Evolutionary conservation across 345 rosid genomes (phyloP).

Genomic region (Crucihimalaya himalaica): DNA sequence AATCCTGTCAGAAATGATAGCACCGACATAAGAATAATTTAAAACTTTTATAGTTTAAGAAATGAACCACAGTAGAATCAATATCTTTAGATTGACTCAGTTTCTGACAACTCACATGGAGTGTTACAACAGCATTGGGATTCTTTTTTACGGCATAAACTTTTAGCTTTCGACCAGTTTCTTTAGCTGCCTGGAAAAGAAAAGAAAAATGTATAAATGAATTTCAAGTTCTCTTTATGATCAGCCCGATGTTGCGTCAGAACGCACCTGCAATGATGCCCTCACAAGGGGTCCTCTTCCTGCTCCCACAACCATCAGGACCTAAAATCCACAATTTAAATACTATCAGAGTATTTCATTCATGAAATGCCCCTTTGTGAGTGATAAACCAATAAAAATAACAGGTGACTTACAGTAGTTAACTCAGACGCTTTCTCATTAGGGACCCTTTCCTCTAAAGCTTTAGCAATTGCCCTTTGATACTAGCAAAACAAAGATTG

Average conservation of each 20-base stretch:
- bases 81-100: neutral
- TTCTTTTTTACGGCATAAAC: slow-evolving; percentile 93
- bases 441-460: slow-evolving; percentile 71
- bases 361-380: neutral
- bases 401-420: slow-evolving; percentile 57
- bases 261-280: slow-evolving; percentile 73
- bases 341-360: neutral
- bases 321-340: slow-evolving; percentile 38
- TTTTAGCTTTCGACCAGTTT: slow-evolving; percentile 69
- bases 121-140: slow-evolving; percentile 82
- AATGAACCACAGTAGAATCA: slow-evolving; percentile 40
- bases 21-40: neutral
- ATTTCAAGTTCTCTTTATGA: slow-evolving; percentile 15
- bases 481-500: slow-evolving; percentile 55
- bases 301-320: slow-evolving; percentile 95
- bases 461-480: slow-evolving; percentile 72
- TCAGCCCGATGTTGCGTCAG: neutral
- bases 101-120: slow-evolving; percentile 60
- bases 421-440: slow-evolving; percentile 49
- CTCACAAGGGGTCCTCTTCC: slow-evolving; percentile 90
- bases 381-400: neutral
- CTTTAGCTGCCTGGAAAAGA: slow-evolving; percentile 73
- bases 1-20: slow-evolving; percentile 7
- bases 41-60: slow-evolving; percentile 48
- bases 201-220: slow-evolving; percentile 2